Base-by-base conservation (phyloP, 1,284 basidiomycete genomes). In the Ceratobasidium sp. region DNA sequence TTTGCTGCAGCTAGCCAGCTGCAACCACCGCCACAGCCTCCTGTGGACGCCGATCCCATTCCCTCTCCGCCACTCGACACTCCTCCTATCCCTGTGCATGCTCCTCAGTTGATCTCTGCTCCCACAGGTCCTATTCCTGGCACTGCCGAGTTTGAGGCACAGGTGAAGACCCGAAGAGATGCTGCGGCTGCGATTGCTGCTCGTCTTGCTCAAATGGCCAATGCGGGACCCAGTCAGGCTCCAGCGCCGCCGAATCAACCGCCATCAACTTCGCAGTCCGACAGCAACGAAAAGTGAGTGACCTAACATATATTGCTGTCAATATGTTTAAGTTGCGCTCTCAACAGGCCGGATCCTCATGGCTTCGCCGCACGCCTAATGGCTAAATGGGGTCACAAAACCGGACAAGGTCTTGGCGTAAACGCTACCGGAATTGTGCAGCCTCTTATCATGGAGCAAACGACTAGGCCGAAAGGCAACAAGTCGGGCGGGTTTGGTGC, bases 381-480 rank as follows among this genome's bases (percentile, higher is more conserved):
- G 94, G 91, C 92, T 5, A 96, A 95, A 82, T 97, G 93, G 92
- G 96, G 96, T 0, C 95, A 98, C 81, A 92, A 93, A 79, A 92
- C 95, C 79, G 96, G 96, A 1, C 90, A 95, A 81, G 96, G 94
- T 13, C 86, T 98, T 1, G 96, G 95, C 58, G 90, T 87, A 0
- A 89, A 91, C 75, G 92, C 90, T 1, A 87, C 87, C 13, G 96
- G 96, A 5, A 96, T 98, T 70, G 87, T 95, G 52, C 91, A 96
- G 73, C 94, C 96, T 1, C 86, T 98, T 41, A 86, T 88, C 0
- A 90, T 96, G 30, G 92, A 96, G 72, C 81, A 82, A 69, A 83
- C 89, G 1, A 79, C 81, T 1, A 41, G 80, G 80, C 35, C 50
- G 52, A 87, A 86, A 74, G 78, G 77, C 79, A 81, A 58, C 6